Evolutionary conservation across 768 basidiomycete species (phyloP).

Genomic region (Polyporus arcularius): DNA sequence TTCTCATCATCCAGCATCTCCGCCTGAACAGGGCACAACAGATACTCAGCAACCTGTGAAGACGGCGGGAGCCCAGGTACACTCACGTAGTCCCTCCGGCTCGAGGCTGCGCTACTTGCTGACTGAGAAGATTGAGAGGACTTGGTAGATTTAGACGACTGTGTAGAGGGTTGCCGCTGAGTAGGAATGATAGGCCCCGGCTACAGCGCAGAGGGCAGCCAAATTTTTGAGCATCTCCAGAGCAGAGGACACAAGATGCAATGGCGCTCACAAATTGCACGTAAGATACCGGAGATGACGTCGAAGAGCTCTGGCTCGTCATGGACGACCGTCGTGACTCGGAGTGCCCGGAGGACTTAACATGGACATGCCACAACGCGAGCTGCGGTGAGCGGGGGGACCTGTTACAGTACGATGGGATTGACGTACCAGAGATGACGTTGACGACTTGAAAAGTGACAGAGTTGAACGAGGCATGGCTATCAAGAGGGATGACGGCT

Average conservation of each 20-base stretch:
- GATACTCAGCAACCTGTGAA: neutral
- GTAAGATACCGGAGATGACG: conserved; percentile 9
- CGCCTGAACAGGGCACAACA: conserved; percentile 18
- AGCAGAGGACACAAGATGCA: neutral
- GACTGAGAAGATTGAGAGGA: neutral
- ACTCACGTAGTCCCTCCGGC: conserved; percentile 9
- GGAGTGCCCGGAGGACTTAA: conserved; percentile 4
- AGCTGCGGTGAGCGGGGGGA: neutral
- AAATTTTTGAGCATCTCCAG: neutral
- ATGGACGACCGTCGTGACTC: conserved; percentile 9
- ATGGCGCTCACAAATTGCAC: conserved; percentile 7
- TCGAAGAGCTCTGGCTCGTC: conserved; percentile 4
- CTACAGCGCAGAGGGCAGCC: neutral
- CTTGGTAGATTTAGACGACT: neutral
- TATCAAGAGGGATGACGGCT: neutral
- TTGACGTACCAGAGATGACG: conserved; percentile 4
- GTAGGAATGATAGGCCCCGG: conserved; percentile 1
- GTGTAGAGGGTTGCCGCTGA: neutral
- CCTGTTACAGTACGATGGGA: neutral
- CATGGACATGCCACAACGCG: neutral
- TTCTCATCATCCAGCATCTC: conserved; percentile 36
- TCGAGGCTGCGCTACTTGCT: neutral
- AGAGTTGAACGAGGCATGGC: conserved; percentile 5
- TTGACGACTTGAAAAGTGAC: conserved; percentile 13
- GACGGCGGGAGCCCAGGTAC: too few species aligned